Evolutionary conservation across 495 filamentous ascomycete species (phyloP), one percentile per base, ranked within the genome.

Genomic region (Trypethelium eluteriae): DNA sequence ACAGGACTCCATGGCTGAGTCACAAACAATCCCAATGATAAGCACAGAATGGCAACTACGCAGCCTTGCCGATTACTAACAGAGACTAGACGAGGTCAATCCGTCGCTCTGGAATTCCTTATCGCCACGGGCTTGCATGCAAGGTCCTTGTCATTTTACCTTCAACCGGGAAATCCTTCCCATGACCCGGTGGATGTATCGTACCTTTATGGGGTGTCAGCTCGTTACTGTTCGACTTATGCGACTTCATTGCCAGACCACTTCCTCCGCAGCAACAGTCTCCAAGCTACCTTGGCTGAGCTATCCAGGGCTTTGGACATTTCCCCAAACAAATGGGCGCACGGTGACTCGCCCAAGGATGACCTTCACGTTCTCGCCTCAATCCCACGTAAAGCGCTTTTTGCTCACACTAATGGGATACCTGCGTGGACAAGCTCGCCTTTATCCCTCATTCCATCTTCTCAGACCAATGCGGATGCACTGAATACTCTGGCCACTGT

Each of bases 191-290:
- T 83, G 50, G 82, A 85, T 65, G 65, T 79, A 5, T 73, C 77
- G 34, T 86, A 83, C 66, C 78, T 88, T 5, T 79, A 79, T 62
- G 78, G 81, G 10, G 78, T 80, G 0, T 77, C 85, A 16, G 85
- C 83, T 69, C 77, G 81, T 59, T 89, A 89, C 73, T 76, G 88
- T 53, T 74, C 80, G 16, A 79, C 79, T 62, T 89, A 86, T 70
- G 81, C 81, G 35, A 78, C 81, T 47, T 70, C 71, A 4, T 86
- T 84, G 67, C 81, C 83, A 7, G 79, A 82, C 50, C 81, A 86
- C 70, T 78, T 86, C 64, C 74, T 85, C 35, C 74, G 77, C 25
- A 81, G 76, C 59, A 74, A 79, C 2, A 69, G 25, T 35, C 53
- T 34, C 36, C 53, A 34, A 59, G 53, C 53, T 10, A 35, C 53